phyloP scores from a whole-genome alignment of 306 rosid species.

The Carpinus fangiana region DNA sequence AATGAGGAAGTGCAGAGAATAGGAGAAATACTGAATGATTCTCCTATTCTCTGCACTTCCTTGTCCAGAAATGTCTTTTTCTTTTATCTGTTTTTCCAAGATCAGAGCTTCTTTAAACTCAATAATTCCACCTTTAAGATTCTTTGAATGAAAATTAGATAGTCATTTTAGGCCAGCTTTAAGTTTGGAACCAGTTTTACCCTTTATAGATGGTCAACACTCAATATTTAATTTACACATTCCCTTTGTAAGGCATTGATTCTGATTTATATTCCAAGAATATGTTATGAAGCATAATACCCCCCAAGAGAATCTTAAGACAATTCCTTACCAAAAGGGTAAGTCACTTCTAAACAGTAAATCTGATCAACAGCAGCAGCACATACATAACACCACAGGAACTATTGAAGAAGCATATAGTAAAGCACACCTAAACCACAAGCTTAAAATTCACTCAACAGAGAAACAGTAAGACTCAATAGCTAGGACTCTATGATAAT shows the following conservation, averaged over 20 bases:
- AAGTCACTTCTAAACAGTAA: constrained; percentile 30
- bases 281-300: constrained; percentile 21
- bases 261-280: not conserved
- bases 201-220: not conserved
- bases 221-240: constrained; percentile 1
- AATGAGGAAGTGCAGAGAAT: no score
- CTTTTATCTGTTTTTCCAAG: no score
- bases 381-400: constrained; percentile 19
- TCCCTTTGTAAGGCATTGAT: not conserved
- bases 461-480: constrained; percentile 4
- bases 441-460: constrained; percentile 19
- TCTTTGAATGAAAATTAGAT: not conserved
- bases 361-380: constrained; percentile 31
- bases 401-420: not conserved
- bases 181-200: not conserved
- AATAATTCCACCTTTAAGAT: not conserved
- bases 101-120: no score
- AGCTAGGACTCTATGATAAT: not conserved
- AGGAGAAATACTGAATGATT: not conserved
- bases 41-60: not conserved
- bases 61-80: not conserved
- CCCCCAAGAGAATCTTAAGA: constrained; percentile 34
- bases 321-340: constrained; percentile 22
- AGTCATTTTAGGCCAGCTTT: not conserved
- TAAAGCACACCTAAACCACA: constrained; percentile 13